phyloP scores from a whole-genome alignment of 2,329 filamentous ascomycete species.

The Neurospora crassa region DNA sequence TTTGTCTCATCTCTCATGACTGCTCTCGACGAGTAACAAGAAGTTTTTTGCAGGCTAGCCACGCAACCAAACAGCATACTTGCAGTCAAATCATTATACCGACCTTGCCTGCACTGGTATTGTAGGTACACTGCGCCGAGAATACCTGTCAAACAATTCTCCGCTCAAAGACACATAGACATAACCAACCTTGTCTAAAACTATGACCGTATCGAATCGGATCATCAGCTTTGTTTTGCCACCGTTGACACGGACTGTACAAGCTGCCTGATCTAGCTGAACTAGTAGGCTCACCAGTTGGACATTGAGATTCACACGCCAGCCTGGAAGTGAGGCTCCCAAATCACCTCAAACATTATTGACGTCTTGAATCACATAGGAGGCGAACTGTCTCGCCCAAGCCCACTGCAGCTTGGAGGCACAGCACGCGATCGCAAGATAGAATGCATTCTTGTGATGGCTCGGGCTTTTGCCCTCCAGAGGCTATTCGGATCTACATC shows the following conservation, averaged over 20 bases:
- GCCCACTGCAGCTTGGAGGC: not conserved
- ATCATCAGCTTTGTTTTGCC: not conserved
- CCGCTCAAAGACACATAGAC: not conserved
- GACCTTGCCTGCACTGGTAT: not conserved
- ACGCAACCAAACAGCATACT: not conserved
- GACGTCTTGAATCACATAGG: not conserved
- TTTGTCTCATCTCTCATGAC: not conserved
- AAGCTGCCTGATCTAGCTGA: not conserved
- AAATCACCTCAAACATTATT: not conserved
- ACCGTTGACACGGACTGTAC: not conserved
- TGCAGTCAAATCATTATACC: not conserved
- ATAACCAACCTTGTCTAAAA: not conserved
- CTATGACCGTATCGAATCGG: not conserved
- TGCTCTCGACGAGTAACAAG: not conserved
- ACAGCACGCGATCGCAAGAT: not conserved
- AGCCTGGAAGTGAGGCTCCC: not conserved
- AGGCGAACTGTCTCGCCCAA: not conserved
- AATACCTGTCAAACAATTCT: not conserved
- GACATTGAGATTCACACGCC: not conserved
- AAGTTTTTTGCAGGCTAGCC: not conserved
- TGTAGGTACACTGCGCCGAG: not conserved
- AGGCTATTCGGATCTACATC: constrained; percentile 1
- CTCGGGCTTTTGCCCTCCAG: not conserved
- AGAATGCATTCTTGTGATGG: not conserved
- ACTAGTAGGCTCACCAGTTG: not conserved